A percentile compares a stretch with the other conserved stretches of the same genome.
Evolutionary conservation across 2,329 filamentous ascomycete species (phyloP).

Genomic region (Chaetothyriales sp.): DNA sequence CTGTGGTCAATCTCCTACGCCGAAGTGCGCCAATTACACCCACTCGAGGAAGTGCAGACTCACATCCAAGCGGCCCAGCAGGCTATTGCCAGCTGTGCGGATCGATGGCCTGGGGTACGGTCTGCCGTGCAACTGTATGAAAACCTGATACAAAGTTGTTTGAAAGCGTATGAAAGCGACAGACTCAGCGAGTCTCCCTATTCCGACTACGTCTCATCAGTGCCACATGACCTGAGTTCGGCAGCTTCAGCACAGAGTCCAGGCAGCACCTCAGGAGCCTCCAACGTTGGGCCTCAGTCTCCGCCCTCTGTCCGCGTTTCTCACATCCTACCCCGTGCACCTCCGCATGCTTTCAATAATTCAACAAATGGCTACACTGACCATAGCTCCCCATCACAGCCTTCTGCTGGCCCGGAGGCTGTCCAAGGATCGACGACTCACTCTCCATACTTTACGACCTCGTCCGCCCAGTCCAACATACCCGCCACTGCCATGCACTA

Average conservation of each 20-base stretch:
- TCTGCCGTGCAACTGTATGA: slow-evolving; percentile 72
- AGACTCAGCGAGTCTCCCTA: slow-evolving; percentile 20
- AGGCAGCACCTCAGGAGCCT: slow-evolving; percentile 24
- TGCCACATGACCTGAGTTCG: slow-evolving; percentile 22
- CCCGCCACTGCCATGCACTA: slow-evolving; percentile 7
- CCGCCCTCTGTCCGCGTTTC: slow-evolving; percentile 18
- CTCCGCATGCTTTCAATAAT: slow-evolving; percentile 17
- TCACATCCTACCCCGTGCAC: slow-evolving; percentile 13
- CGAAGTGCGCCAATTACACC: slow-evolving; percentile 59
- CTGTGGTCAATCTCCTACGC: slow-evolving; percentile 84
- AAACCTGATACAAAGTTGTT: slow-evolving; percentile 70
- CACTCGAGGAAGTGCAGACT: slow-evolving; percentile 58
- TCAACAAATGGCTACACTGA: slow-evolving; percentile 11
- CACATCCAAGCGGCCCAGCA: slow-evolving; percentile 62
- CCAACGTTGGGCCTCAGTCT: slow-evolving; percentile 22
- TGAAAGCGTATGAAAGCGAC: slow-evolving; percentile 67
- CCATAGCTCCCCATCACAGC: not conserved
- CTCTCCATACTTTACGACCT: slow-evolving; percentile 3
- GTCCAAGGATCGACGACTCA: not conserved
- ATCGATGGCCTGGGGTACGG: slow-evolving; percentile 80
- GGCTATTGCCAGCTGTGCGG: slow-evolving; percentile 62
- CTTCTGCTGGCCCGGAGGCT: not conserved
- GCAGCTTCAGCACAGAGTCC: slow-evolving; percentile 22
- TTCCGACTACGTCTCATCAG: slow-evolving; percentile 25
- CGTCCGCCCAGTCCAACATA: slow-evolving; percentile 3